Evolutionary conservation across 1,139 yeast species (phyloP), one percentile per base, ranked within the genome.

Genomic region (Suhomyces bokatorum): DNA sequence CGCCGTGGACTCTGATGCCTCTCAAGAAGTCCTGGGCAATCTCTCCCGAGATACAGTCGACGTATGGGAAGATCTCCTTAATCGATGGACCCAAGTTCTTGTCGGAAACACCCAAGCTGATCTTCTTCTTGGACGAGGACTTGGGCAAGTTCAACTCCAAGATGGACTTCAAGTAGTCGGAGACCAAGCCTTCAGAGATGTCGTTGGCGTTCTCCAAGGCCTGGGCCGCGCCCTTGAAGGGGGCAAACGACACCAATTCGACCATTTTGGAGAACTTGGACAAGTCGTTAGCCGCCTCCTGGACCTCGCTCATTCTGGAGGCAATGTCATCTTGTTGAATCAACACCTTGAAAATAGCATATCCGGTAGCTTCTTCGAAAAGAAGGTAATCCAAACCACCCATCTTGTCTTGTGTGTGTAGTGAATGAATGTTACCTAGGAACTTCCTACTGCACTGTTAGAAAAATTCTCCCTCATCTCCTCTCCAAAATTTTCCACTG

Each of bases 211-310:
- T 95, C 70, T 93, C 98, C 62, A 93, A 80, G 50, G 99, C 99
- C 70, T 93, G 97, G 47, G 99, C 98, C 48, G 99, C 99, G 59
- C 97, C 97, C 73, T 93, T 90, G 80, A 95, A 93, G 43, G 99
- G 99, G 52, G 97, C 97, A 73, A 93, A 95, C 22, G 97, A 87
- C 33, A 89, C 95, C 52, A 93, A 80, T 70, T 91, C 96, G 57
- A 93, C 83, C 78, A 93, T 79, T 73, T 93, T 93, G 61, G 97
- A 88, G 67, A 93, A 93, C 64, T 84, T 81, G 54, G 85, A 85
- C 57, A 93, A 81, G 62, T 95, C 99, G 60, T 79, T 84, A 52
- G 91, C 80, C 47, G 96, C 95, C 59, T 84, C 85, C 75, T 93
- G 98, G 35, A 95, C 99, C 71, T 95, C 99, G 68, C 86, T 84